These are phyloP conservation scores for Ajuga chamaepitys DNA, from an alignment of 257 asterid species.

Conservation along the genomic window DNA sequence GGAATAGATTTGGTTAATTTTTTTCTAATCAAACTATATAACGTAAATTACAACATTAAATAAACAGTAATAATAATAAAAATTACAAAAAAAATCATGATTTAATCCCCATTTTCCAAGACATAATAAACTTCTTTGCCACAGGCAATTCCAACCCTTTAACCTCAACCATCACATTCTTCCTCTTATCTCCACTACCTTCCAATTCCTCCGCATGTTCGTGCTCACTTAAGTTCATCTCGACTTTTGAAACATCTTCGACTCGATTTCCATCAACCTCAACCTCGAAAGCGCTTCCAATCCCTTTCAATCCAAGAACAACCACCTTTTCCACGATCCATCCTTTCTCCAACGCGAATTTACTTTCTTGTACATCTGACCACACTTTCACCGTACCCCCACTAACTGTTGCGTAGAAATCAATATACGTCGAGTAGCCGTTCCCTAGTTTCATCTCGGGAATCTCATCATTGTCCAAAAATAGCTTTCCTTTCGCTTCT, in stretches of 20 bases:
- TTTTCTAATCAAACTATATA: background rate
- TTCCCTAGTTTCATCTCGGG: slow-evolving; percentile 65
- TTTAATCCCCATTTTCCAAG: slow-evolving; percentile 59
- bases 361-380: slow-evolving; percentile 61
- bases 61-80: background rate
- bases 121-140: slow-evolving; percentile 55
- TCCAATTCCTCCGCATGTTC: slow-evolving; percentile 23
- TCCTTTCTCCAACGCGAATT: slow-evolving; percentile 56
- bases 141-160: slow-evolving; percentile 54
- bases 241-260: slow-evolving; percentile 29
- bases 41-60: background rate
- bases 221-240: slow-evolving; percentile 27
- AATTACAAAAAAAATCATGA: slow-evolving; percentile 12
- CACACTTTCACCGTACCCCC: slow-evolving; percentile 49
- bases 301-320: slow-evolving; percentile 49
- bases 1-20: too few species aligned
- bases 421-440: slow-evolving; percentile 47
- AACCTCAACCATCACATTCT: slow-evolving; percentile 60
- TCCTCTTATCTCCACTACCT: slow-evolving; percentile 31
- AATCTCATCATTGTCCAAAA: slow-evolving; percentile 59
- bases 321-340: slow-evolving; percentile 57
- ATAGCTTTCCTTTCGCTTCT: slow-evolving; percentile 54
- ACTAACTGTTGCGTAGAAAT: slow-evolving; percentile 43
- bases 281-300: slow-evolving; percentile 25
- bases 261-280: slow-evolving; percentile 37